These are phyloP conservation scores for Bruguiera hainesii DNA, from an alignment of 441 rosid species.

Conservation along the genomic window DNA sequence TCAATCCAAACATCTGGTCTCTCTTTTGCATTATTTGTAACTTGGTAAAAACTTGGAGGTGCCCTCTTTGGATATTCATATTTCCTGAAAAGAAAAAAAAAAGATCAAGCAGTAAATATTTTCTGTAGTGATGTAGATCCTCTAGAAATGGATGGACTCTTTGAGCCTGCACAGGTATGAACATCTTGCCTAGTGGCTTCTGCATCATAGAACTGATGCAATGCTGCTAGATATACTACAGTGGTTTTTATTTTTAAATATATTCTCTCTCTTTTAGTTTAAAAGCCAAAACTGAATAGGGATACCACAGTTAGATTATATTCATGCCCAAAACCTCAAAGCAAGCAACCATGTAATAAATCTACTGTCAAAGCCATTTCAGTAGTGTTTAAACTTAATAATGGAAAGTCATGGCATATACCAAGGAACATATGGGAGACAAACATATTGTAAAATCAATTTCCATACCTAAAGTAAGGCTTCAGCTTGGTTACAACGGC, in stretches of 20 bases:
- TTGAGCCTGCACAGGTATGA: not conserved
- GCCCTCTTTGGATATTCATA: constrained; percentile 82
- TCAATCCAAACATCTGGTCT: constrained; percentile 99
- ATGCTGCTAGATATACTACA: no score
- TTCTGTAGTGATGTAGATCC: no score
- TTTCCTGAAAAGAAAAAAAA: constrained; percentile 54
- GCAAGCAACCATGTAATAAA: not conserved
- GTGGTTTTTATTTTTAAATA: no score
- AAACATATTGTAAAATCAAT: not conserved
- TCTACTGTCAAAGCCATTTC: constrained; percentile 2
- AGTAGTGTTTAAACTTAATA: no score
- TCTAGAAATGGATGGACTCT: not conserved
- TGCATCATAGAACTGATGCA: no score
- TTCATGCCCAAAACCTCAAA: not conserved
- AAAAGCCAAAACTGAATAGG: not conserved
- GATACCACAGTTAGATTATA: not conserved
- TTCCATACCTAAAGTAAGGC: constrained; percentile 80
- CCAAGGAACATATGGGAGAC: no score
- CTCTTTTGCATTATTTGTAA: constrained; percentile 86
- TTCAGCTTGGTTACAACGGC: constrained; percentile 79
- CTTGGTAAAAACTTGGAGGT: constrained; percentile 86
- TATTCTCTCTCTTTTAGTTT: not conserved
- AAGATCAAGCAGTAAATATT: constrained; percentile 7
- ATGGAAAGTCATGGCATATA: no score
- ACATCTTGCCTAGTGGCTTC: not conserved